Base-by-base conservation (phyloP, 2,329 filamentous ascomycete species). In the Aspergillus amoenus region DNA sequence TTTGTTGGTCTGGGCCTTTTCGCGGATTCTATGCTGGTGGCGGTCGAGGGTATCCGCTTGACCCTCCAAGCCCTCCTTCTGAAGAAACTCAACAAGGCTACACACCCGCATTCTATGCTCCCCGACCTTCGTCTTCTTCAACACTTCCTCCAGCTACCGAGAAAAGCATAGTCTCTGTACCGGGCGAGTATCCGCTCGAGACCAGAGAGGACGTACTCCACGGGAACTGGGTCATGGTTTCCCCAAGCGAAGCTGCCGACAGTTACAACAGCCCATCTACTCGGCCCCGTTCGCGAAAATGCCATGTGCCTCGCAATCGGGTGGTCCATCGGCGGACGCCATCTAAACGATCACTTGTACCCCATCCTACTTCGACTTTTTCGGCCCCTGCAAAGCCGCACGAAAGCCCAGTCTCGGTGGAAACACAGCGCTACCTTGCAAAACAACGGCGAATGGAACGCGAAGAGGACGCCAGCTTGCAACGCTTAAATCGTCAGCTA, bases 11-110 rank as follows among this genome's bases (percentile, higher is more conserved):
- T 4, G 78, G 70, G 22, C 84, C 89, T 0, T 95, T 97, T 68
- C 83, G 84, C 54, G 93, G 93, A 0, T 97, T 97, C 72, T 87
- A 93, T 60, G 91, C 93, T 12, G 93, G 93, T 7, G 91, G 89
- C 3, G 93, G 93, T 8, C 81, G 80, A 58, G 86, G 85, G 24
- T 96, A 93, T 68, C 78, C 82, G 6, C 76, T 90, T 64, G 70
- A 79, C 24, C 48, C 37, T 50, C 55, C 46, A 39, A 34, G 34
- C 30, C 41, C 39, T 55, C 59, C 34, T 49, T 58, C 45, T 17
- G 24, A 39, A 27, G 45, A 46, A 9, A 11, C 15, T 15, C 21
- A 46, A 32, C 37, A 41, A 45, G 15, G 13, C 34, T 44, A 34
- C 9, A 58, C 51, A 52, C 57, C 18, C 21, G 27, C 50, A 52